Conservation (phyloP, 805 yeast species). For the Wickerhamiella dianesei region DNA sequence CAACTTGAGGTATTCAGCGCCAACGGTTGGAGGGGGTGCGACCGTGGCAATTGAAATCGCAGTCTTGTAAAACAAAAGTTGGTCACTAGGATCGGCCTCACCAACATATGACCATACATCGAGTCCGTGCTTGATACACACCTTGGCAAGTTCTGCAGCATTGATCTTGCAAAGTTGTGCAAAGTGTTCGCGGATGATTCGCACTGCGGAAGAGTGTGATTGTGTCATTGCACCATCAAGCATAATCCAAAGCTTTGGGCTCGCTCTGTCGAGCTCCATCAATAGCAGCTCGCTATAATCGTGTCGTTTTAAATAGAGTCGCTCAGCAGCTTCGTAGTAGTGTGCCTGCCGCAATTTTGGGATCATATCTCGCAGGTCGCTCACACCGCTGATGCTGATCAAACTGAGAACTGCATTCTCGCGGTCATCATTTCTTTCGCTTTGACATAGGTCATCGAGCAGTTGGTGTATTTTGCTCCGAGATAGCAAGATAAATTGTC, state of each 20-base stretch:
- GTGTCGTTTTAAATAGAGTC: slow-evolving; percentile 31
- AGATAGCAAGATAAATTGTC: slow-evolving; percentile 65
- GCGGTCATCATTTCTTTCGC: slow-evolving; percentile 35
- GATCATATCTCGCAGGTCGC: slow-evolving; percentile 36
- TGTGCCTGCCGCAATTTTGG: slow-evolving; percentile 40
- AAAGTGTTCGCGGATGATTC: slow-evolving; percentile 2
- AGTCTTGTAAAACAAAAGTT: neutral
- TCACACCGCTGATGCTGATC: slow-evolving; percentile 51
- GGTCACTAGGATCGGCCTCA: neutral
- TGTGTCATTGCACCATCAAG: slow-evolving; percentile 2
- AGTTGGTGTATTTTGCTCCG: slow-evolving; percentile 25
- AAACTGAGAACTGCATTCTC: slow-evolving; percentile 67
- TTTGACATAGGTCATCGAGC: neutral
- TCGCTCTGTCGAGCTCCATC: slow-evolving; percentile 1
- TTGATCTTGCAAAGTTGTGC: slow-evolving; percentile 1
- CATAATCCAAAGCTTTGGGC: slow-evolving; percentile 5
- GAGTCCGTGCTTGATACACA: slow-evolving; percentile 1
- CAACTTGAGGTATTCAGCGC: slow-evolving; percentile 7
- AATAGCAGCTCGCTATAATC: slow-evolving; percentile 10
- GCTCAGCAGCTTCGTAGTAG: slow-evolving; percentile 45
- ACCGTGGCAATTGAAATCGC: slow-evolving; percentile 1
- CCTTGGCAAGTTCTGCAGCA: slow-evolving; percentile 3
- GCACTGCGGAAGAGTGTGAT: neutral
- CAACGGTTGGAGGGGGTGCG: slow-evolving; percentile 7
- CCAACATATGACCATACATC: slow-evolving; percentile 3